Evolutionary conservation across 2,329 filamentous ascomycete species (phyloP).

Genomic region (Aspergillus neotritici): DNA sequence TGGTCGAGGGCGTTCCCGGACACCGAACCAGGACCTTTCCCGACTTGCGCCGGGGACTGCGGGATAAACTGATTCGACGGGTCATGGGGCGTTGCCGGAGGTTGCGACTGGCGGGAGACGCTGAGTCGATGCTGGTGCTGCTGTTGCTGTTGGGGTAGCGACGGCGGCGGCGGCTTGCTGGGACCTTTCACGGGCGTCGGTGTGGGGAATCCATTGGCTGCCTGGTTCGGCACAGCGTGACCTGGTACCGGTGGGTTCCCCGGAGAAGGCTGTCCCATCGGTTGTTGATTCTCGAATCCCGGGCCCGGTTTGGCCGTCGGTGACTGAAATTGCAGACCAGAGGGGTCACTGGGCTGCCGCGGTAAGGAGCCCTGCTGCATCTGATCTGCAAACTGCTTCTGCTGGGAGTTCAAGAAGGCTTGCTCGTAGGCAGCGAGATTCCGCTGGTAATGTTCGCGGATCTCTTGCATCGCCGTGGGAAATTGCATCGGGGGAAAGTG

Average conservation of each 20-base stretch:
- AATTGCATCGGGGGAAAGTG: slow-evolving; percentile 57
- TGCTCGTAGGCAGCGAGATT: slow-evolving; percentile 72
- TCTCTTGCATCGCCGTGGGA: slow-evolving; percentile 61
- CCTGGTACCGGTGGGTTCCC: slow-evolving; percentile 22
- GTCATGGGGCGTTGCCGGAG: slow-evolving; percentile 26
- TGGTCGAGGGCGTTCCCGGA: slow-evolving; percentile 26
- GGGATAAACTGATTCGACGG: slow-evolving; percentile 22
- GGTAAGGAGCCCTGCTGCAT: slow-evolving; percentile 41
- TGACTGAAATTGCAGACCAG: slow-evolving; percentile 41
- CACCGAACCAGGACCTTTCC: slow-evolving; percentile 21
- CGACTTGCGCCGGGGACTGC: slow-evolving; percentile 25
- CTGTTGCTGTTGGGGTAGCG: slow-evolving; percentile 22
- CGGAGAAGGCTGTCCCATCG: slow-evolving; percentile 30
- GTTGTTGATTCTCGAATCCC: slow-evolving; percentile 37
- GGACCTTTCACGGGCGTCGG: slow-evolving; percentile 31
- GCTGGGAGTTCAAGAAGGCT: slow-evolving; percentile 41
- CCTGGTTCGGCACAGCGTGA: slow-evolving; percentile 27
- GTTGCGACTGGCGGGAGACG: slow-evolving; percentile 31
- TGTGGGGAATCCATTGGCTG: slow-evolving; percentile 38
- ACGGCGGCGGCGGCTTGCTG: slow-evolving; percentile 24
- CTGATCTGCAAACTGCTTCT: slow-evolving; percentile 40
- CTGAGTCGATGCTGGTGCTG: slow-evolving; percentile 26
- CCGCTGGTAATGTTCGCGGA: slow-evolving; percentile 67
- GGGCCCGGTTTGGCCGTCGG: slow-evolving; percentile 47
- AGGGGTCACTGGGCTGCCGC: slow-evolving; percentile 30